Percentiles rank a stretch among this genome's conserved stretches.
These are phyloP conservation scores for Populus ilicifolia DNA, from an alignment of 345 rosid species.

Conservation along the genomic window DNA sequence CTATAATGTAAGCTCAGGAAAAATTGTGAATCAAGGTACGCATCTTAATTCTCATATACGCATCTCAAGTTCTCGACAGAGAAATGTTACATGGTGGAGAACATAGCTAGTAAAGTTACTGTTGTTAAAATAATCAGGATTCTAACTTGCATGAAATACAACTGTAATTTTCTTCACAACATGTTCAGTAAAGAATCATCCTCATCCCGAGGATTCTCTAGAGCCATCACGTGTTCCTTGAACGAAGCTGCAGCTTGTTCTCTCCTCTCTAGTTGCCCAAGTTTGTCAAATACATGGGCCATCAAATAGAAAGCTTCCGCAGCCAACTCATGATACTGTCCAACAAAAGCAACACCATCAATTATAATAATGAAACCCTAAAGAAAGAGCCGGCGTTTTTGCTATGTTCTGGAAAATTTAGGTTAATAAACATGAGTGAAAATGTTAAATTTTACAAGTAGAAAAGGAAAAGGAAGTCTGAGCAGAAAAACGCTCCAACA, in stretches of 20 bases:
- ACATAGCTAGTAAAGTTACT: neutral
- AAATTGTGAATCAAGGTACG: neutral
- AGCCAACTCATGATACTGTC: constrained; percentile 84
- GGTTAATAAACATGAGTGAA: neutral
- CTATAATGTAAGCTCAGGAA: neutral
- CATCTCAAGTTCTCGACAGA: neutral
- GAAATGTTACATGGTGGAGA: neutral
- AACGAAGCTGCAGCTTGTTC: constrained; percentile 79
- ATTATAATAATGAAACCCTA: neutral
- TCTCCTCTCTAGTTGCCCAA: constrained; percentile 55
- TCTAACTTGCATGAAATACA: neutral
- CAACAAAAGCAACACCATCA: constrained; percentile 3
- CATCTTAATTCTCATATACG: neutral
- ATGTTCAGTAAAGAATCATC: constrained; percentile 28
- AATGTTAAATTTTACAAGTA: too few relatives aligned
- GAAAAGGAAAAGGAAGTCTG: neutral
- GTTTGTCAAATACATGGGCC: constrained; percentile 61
- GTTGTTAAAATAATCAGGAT: neutral
- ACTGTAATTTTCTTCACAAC: neutral
- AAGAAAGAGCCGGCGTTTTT: neutral
- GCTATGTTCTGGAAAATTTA: neutral
- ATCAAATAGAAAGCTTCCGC: constrained; percentile 76
- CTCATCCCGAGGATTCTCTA: constrained; percentile 55
- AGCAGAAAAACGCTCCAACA: neutral
- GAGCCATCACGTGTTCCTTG: constrained; percentile 60